Percentiles rank a stretch among this genome's conserved stretches.
phyloP scores from a whole-genome alignment of 192 early-diverging fungal species.

The Coemansia erecta region DNA sequence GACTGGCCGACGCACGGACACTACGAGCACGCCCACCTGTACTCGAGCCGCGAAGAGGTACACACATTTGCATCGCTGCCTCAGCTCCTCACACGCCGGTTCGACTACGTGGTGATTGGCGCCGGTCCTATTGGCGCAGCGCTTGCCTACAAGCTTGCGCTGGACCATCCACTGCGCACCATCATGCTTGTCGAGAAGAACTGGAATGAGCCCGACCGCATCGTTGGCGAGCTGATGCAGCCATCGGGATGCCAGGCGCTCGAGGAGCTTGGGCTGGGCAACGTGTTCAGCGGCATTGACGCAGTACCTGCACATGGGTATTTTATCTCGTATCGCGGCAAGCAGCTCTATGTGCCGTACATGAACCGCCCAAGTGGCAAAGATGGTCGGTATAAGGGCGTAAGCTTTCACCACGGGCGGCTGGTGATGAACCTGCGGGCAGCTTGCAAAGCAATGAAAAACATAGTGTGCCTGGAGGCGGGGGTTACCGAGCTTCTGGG shows the following conservation, averaged over 20 bases:
- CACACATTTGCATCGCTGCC: not conserved
- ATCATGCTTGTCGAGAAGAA: constrained; percentile 70
- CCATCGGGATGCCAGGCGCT: constrained; percentile 89
- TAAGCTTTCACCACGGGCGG: constrained; percentile 92
- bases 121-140: constrained; percentile 93
- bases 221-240: constrained; percentile 97
- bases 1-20: constrained; percentile 42
- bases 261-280: constrained; percentile 68
- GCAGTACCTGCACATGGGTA: constrained; percentile 84
- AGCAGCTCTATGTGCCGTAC: constrained; percentile 72
- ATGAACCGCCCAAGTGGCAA: constrained; percentile 46
- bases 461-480: constrained; percentile 75
- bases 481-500: constrained; percentile 68
- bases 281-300: constrained; percentile 78
- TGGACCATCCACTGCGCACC: constrained; percentile 63
- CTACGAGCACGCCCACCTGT: constrained; percentile 31
- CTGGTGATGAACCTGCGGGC: constrained; percentile 84
- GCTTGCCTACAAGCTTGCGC: constrained; percentile 74
- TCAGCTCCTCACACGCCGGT: constrained; percentile 17
- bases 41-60: constrained; percentile 23
- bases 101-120: constrained; percentile 86
- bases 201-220: constrained; percentile 91
- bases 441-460: constrained; percentile 54
- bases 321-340: constrained; percentile 67
- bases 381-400: constrained; percentile 59